Base-by-base conservation (phyloP, 2,329 filamentous ascomycete genomes). In the Podosphaera leucotricha region DNA sequence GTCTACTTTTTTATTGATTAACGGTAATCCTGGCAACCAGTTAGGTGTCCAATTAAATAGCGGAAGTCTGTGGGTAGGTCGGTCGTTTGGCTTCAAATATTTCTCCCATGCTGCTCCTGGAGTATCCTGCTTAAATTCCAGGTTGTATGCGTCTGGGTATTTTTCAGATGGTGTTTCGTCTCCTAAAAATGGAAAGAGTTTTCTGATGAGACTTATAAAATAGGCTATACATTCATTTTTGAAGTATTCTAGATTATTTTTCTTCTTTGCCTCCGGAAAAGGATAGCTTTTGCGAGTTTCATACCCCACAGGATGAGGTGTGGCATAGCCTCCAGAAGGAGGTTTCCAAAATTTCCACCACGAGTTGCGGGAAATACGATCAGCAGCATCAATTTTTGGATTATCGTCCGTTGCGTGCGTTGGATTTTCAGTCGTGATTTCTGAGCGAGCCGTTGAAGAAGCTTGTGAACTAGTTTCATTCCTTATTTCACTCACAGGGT, bases 1-100 rank as follows among this genome's bases (percentile, higher is more conserved):
- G 58, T 98, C 90, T 1, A 94, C 86, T 60, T 95, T 94, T 58
- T 83, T 78, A 44, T 82, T 85, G 42, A 93, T 60, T 1, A 85
- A 62, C 4, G 80, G 83, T n/a, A 93, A 58, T 0, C 75, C 73
- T 2, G 80, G 79, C 58, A 93, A 75, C 78, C 80, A 94, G 35
- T 51, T 50, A 1, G 67, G 68, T 0, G 62, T 66, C 57, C 67
- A 67, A 13, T 64, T 64, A 51, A 74, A 71, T 2, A 70, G 62
- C 0, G 84, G 75, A 8, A 94, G 63, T 40, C 77, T 75, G 63
- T 92, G 85, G 0, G 81, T 92, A 16, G 87, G 84, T 33, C 90
- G 77, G 48, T 94, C 76, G 46, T 80, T 85, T 46, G 74, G 71
- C 55, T 75, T 78, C 43, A 95, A 64, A 62, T 86, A 94, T 48